These are phyloP conservation scores for Petunia axillaris DNA, from an alignment of 257 asterid genomes.

Conservation along the genomic window DNA sequence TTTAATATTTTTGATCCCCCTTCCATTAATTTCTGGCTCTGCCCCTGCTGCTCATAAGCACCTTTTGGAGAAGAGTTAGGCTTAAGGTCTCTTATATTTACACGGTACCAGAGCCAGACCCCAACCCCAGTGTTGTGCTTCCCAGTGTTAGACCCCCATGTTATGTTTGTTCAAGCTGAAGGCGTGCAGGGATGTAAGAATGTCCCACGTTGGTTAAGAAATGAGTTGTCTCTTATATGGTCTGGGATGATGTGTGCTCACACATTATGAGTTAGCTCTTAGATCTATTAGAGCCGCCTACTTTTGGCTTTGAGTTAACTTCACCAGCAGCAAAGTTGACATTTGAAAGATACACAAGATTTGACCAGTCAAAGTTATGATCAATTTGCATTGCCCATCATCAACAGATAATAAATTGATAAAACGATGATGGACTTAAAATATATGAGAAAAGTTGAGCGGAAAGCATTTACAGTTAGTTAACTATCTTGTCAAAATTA, in stretches of 20 bases:
- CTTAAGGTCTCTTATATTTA: not conserved
- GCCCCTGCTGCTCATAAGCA: no score
- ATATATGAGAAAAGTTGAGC: constrained; percentile 1
- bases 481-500: not conserved
- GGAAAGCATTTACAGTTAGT: constrained; percentile 7
- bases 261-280: not conserved
- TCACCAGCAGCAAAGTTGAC: not conserved
- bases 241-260: constrained; percentile 5
- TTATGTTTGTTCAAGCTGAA: not conserved
- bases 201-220: constrained; percentile 18
- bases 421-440: not conserved
- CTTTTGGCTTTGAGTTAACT: not conserved
- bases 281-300: no score
- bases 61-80: not conserved
- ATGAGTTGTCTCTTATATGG: not conserved
- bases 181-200: not conserved
- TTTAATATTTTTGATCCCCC: no score
- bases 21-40: no score
- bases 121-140: not conserved
- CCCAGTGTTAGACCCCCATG: not conserved
- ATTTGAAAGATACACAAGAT: not conserved
- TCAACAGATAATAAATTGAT: not conserved
- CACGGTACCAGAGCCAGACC: not conserved
- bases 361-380: not conserved
- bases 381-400: constrained; percentile 1